phyloP scores from a whole-genome alignment of 805 yeast genomes.

The Barnettozyma vustinii region DNA sequence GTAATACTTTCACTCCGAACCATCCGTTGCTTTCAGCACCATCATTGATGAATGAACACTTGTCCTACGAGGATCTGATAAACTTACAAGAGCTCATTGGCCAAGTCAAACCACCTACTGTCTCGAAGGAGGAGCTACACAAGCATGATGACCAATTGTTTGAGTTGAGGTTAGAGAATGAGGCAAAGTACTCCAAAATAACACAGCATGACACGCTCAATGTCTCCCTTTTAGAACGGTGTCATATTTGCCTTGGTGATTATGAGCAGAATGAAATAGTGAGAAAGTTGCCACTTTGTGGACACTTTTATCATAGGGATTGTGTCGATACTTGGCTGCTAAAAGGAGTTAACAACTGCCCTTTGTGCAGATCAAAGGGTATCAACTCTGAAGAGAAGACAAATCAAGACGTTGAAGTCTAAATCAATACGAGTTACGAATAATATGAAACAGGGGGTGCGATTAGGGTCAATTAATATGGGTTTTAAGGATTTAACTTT shows the following conservation, averaged over 20 bases:
- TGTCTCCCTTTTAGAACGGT: constrained; percentile 16
- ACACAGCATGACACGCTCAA: neutral
- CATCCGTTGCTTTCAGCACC: constrained; percentile 47
- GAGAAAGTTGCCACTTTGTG: constrained; percentile 39
- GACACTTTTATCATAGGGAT: constrained; percentile 46
- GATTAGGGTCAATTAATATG: neutral
- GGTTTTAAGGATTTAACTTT: neutral
- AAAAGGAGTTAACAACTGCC: constrained; percentile 51
- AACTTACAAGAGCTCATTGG: constrained; percentile 44
- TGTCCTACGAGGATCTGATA: constrained; percentile 45
- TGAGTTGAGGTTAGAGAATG: constrained; percentile 14
- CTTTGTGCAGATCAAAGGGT: constrained; percentile 48
- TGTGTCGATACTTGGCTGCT: constrained; percentile 58
- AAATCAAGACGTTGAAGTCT: neutral
- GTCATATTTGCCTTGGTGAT: constrained; percentile 49
- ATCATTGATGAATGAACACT: constrained; percentile 40
- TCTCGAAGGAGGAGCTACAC: constrained; percentile 36
- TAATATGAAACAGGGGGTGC: neutral
- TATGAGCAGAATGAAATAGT: constrained; percentile 42
- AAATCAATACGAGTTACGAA: neutral
- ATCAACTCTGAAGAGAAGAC: constrained; percentile 13
- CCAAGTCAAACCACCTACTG: constrained; percentile 38
- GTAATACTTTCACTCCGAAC: constrained; percentile 44
- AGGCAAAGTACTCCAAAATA: neutral
- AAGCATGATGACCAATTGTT: constrained; percentile 32